These are phyloP conservation scores for Metroxylon sagu DNA, from an alignment of 176 grass and related monocot species.

Conservation along the genomic window DNA sequence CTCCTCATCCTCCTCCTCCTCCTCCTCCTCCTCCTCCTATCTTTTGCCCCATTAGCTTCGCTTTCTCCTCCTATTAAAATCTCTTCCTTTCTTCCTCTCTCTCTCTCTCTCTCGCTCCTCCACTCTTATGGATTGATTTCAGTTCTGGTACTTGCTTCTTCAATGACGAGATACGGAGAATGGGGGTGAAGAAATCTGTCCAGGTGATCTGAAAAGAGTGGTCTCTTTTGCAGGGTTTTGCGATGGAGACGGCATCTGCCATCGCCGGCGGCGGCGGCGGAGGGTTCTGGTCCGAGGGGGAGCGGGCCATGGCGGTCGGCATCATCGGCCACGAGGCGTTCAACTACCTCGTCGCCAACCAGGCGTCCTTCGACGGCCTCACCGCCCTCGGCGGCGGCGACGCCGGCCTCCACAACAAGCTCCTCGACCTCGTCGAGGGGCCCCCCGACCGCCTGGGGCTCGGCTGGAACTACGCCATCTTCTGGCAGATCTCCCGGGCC, in stretches of 20 bases:
- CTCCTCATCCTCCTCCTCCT: not conserved
- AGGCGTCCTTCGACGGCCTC: slow-evolving; percentile 62
- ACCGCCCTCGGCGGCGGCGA: slow-evolving; percentile 30
- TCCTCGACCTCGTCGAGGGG: slow-evolving; percentile 67
- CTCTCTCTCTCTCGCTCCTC: not conserved
- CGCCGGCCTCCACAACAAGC: slow-evolving; percentile 68
- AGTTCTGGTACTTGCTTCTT: too few relatives aligned
- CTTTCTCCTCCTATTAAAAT: too few relatives aligned
- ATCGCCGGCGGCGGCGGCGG: slow-evolving; percentile 18
- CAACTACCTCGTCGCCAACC: slow-evolving; percentile 58
- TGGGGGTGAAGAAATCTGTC: too few relatives aligned
- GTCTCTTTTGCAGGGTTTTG: too few relatives aligned
- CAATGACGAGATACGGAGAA: not conserved
- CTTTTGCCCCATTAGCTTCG: not conserved
- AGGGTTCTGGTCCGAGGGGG: slow-evolving; percentile 62
- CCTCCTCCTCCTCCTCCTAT: not conserved
- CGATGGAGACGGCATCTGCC: not conserved
- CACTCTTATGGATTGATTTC: not conserved
- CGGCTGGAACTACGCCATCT: slow-evolving; percentile 94
- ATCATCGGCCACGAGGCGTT: slow-evolving; percentile 76
- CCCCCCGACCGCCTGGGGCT: slow-evolving; percentile 32
- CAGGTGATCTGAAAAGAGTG: too few relatives aligned
- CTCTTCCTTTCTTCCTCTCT: not conserved
- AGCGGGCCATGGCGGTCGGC: slow-evolving; percentile 37
- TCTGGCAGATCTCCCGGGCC: slow-evolving; percentile 84